Evolutionary conservation across 2,329 filamentous ascomycete genomes (phyloP).

Genomic region (Nemania diffusa): DNA sequence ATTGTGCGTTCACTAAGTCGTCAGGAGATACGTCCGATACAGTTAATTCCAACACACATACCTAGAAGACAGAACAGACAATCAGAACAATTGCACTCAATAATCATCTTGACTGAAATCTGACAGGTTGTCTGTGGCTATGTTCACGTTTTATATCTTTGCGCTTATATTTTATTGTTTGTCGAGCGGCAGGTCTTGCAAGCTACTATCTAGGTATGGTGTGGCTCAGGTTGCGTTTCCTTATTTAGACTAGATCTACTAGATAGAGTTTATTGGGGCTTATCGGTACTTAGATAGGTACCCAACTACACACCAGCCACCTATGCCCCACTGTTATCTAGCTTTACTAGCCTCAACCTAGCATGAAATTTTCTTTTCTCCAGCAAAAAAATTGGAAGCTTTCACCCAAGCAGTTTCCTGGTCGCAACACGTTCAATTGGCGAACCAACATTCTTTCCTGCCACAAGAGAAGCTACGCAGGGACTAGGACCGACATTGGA

Average conservation of each 20-base stretch:
- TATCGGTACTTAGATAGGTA: not conserved
- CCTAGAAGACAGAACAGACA: too few relatives aligned
- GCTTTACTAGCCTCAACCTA: conserved; percentile 33
- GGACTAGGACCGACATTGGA: conserved; percentile 28
- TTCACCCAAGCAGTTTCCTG: conserved; percentile 32
- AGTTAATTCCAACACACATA: too few relatives aligned
- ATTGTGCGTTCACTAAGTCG: too few relatives aligned
- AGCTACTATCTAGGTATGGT: too few relatives aligned
- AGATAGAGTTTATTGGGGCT: not conserved
- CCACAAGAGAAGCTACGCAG: conserved; percentile 46
- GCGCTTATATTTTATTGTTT: too few relatives aligned
- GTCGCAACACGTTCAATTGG: conserved; percentile 33
- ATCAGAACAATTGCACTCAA: too few relatives aligned
- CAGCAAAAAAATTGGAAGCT: conserved; percentile 36
- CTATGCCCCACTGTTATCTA: conserved; percentile 34
- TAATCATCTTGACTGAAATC: too few relatives aligned
- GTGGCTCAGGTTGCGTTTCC: too few relatives aligned
- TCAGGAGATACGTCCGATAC: too few relatives aligned
- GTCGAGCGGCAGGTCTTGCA: too few relatives aligned
- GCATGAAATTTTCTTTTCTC: conserved; percentile 40
- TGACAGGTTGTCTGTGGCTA: too few relatives aligned
- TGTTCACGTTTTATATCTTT: too few relatives aligned
- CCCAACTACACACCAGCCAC: conserved; percentile 25
- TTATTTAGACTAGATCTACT: not conserved
- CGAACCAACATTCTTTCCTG: conserved; percentile 20